These are phyloP conservation scores for Fraxinus platypoda DNA, from an alignment of 305 asterid species.

Conservation along the genomic window DNA sequence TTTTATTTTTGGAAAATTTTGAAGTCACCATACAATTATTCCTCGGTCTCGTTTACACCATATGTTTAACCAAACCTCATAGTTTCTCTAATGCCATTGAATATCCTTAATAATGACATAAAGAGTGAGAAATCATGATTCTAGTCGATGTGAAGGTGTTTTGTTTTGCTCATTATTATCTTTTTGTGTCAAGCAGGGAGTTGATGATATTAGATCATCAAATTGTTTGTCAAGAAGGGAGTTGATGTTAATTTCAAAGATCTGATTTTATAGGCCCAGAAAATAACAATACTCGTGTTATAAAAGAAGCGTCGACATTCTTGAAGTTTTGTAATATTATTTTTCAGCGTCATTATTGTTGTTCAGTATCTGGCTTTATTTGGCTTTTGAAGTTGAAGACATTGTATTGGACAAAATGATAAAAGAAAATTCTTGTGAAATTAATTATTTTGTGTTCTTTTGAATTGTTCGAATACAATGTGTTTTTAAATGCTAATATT, in stretches of 20 bases:
- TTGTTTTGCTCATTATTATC: neutral
- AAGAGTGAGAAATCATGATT: neutral
- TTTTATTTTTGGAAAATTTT: neutral
- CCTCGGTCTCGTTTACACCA: neutral
- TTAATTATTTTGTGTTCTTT: neutral
- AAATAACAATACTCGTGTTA: neutral
- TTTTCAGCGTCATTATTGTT: neutral
- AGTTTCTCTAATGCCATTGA: neutral
- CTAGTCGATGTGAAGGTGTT: neutral
- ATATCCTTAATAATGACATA: neutral
- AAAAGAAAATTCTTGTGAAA: neutral
- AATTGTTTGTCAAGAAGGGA: neutral
- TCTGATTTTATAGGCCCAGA: neutral
- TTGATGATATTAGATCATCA: neutral
- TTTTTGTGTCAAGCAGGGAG: neutral
- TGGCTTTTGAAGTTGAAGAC: neutral
- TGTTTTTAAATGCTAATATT: constrained; percentile 17
- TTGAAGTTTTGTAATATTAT: neutral
- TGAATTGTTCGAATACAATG: neutral
- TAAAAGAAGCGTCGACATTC: neutral
- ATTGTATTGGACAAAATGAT: neutral
- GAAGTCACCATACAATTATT: neutral
- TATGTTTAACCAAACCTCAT: neutral
- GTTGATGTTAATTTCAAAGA: neutral
- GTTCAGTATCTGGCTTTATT: neutral